Base-by-base conservation (phyloP, 2,329 filamentous ascomycete species). In the Chrysoporthe cubensis region DNA sequence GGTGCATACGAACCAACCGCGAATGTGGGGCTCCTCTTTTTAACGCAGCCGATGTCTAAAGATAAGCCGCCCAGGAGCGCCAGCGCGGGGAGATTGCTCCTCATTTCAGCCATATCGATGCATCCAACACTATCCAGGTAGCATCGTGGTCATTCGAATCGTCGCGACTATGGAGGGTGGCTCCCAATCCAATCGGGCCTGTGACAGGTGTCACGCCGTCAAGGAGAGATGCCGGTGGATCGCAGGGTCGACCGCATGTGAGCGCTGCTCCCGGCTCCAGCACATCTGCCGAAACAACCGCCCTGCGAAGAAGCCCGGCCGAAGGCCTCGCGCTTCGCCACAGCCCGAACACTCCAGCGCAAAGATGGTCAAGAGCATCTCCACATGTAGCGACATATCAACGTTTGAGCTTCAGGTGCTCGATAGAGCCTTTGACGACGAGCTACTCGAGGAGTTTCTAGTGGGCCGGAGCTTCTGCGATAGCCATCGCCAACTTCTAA, bases 171-270 rank as follows among this genome's bases (percentile, higher is more conserved):
- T 21, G 21, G 16, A 50, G 6, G 16, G 21, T 21, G 48, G 21
- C 21, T 21, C 16, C 16, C 21, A 50, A 7, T 14, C 16, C 21
- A 21, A 6, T 14, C 48, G 48, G 6, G 48, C 48, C 48, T 75
- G 74, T 54, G 74, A 76, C 48, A 73, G 72, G 14, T 76, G 74
- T 59, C 71, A 76, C 56, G 52, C 70, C 54, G 43, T 73, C 57
- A 76, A 76, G 52, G 73, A 75, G 59, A 68, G 74, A 3, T 76
- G 74, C 46, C 58, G 71, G 40, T 71, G 74, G 69, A 42, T 32
- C 5, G 44, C 68, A 21, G 62, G 59, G 40, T 54, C 44, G 9
- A 43, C 37, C 7, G 50, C 64, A 7, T 76, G 74, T 37, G 66
- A 72, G 14, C 71, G 74, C 9, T 76, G 74, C 59, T 16, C 50